Percentiles rank a stretch among this genome's conserved stretches.
phyloP scores from a whole-genome alignment of 2,329 filamentous ascomycete genomes.

The Cytospora leucostoma region DNA sequence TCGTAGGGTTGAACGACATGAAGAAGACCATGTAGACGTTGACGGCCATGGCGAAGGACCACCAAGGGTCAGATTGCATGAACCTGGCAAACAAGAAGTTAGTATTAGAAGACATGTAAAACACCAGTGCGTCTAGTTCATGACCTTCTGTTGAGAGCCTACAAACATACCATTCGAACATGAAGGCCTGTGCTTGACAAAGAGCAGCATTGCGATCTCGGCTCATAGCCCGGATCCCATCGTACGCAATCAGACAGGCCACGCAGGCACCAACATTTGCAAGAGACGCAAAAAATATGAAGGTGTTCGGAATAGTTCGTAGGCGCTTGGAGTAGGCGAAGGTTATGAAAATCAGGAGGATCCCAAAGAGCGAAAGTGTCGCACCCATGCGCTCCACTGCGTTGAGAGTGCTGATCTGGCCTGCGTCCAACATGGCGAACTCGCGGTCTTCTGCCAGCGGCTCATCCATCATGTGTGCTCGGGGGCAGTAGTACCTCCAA shows the following conservation, averaged over 20 bases:
- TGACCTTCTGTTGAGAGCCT: not conserved
- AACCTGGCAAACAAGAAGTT: conserved; percentile 56
- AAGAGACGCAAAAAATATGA: conserved; percentile 62
- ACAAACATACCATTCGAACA: conserved; percentile 65
- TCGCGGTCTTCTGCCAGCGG: conserved; percentile 27
- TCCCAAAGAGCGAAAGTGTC: conserved; percentile 52
- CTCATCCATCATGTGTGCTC: conserved; percentile 23
- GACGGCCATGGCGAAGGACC: conserved; percentile 79
- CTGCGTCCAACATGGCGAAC: conserved; percentile 27
- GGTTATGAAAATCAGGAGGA: conserved; percentile 54
- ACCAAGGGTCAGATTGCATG: conserved; percentile 74
- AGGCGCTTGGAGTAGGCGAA: conserved; percentile 53
- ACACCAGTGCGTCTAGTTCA: not conserved
- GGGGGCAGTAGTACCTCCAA: not conserved
- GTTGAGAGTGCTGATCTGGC: conserved; percentile 46
- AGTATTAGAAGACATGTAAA: not conserved
- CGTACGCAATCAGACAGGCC: conserved; percentile 71
- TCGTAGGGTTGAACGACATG: conserved; percentile 60
- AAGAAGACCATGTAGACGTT: conserved; percentile 76
- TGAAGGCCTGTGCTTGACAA: conserved; percentile 62
- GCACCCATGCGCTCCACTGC: conserved; percentile 56
- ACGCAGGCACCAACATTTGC: conserved; percentile 61
- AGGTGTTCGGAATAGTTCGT: conserved; percentile 61
- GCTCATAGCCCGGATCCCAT: conserved; percentile 58
- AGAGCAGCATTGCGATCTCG: conserved; percentile 48